phyloP scores from a whole-genome alignment of 2,329 filamentous ascomycete genomes.

The Coniochaeta pulveracea region DNA sequence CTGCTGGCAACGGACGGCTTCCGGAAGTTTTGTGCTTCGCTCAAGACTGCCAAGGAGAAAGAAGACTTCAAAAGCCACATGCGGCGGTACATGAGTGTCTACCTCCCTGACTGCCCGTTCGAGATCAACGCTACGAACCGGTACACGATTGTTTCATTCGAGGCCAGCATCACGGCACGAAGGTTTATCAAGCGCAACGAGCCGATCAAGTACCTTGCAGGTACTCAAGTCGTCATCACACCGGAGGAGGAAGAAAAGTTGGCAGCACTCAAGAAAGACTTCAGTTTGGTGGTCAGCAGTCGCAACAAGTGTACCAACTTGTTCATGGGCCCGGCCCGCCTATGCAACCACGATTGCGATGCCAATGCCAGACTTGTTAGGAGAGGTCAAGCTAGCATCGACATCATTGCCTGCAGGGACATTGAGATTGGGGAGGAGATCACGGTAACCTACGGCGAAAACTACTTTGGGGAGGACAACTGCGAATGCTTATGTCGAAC shows the following conservation, averaged over 20 bases:
- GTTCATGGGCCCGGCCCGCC: slow-evolving; percentile 89
- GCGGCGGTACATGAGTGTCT: slow-evolving; percentile 84
- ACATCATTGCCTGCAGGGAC: slow-evolving; percentile 72
- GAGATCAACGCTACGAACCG: slow-evolving; percentile 87
- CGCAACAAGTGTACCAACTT: slow-evolving; percentile 82
- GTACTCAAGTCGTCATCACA: slow-evolving; percentile 86
- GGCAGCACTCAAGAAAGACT: slow-evolving; percentile 76
- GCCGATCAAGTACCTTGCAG: slow-evolving; percentile 79
- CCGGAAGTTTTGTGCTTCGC: slow-evolving; percentile 53
- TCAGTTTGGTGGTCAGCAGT: slow-evolving; percentile 92
- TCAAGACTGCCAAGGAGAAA: slow-evolving; percentile 68
- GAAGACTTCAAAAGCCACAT: slow-evolving; percentile 80
- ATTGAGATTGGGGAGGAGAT: slow-evolving; percentile 89
- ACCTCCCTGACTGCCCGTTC: slow-evolving; percentile 86
- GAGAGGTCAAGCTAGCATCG: slow-evolving; percentile 74
- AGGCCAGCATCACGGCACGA: slow-evolving; percentile 78
- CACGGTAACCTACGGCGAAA: slow-evolving; percentile 89
- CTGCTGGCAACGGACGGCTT: slow-evolving; percentile 65
- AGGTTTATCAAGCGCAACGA: slow-evolving; percentile 71
- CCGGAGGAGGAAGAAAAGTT: slow-evolving; percentile 81
- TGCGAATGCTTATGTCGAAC: slow-evolving; percentile 88
- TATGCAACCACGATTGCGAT: slow-evolving; percentile 94
- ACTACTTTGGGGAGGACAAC: slow-evolving; percentile 91
- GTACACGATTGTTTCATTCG: slow-evolving; percentile 83
- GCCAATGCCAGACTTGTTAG: slow-evolving; percentile 85